Base-by-base conservation (phyloP, 371 early-diverging fungal species). In the Mucor racemosus region DNA sequence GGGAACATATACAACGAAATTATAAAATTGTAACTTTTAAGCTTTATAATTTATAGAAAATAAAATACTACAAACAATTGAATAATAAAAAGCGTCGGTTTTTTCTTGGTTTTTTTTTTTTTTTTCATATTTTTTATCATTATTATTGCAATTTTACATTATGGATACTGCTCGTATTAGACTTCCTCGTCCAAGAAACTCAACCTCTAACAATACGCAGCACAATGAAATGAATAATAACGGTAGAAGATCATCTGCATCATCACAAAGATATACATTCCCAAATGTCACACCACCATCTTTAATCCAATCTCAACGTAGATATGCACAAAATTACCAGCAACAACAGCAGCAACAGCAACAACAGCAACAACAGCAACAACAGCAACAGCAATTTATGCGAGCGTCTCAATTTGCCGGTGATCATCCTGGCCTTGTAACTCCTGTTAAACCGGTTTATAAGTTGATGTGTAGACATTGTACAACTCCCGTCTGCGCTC, bases 401-500 rank as follows among this genome's bases (percentile, higher is more conserved):
- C 63, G 31, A 14, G 56, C 38, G 19, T 44, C 31, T 58, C 56
- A 38, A 38, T 44, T 21, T 3, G 35, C 44, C 17, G 41, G 65
- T 14, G 56, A 64, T 33, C 58, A 56, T 34, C 21, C 57, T 19
- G 62, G 60, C 4, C 53, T 63, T 15, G 64, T 72, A 7, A 58
- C 70, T 21, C 76, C 76, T 13, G 44, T 77, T 7, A 80, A 78
- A 46, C 77, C 74, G 7, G 82, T 82, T 8, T 82, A 82, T 62
- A 67, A 64, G 61, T 55, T 82, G 10, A 62, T 61, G 10, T 82
- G 82, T 53, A 72, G 66, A 54, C 74, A 82, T 61, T 82, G 82
- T 39, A 60, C 67, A n/a, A 74, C 58, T 6, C 61, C 60, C 15
- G 88, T 94, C 26, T 93, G 94, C 69, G 79, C 87, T 55, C 85